Conservation (phyloP, 1,284 basidiomycete species). For the Boletus semigastroideus region DNA sequence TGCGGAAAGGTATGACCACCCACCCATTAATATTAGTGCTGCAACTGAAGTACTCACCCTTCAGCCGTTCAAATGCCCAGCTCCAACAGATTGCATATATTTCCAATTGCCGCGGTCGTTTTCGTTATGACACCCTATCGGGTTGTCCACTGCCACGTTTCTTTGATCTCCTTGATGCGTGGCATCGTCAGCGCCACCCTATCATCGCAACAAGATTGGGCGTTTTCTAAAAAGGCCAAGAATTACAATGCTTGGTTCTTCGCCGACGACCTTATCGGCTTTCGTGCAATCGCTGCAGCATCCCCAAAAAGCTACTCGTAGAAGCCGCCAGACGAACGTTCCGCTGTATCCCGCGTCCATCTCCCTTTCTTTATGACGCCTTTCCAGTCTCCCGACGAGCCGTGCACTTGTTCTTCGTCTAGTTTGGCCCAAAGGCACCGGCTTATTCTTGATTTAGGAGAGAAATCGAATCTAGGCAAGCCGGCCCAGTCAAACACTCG, state of each 20-base stretch:
- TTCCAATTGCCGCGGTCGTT: no score
- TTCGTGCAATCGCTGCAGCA: not conserved
- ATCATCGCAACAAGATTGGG: not conserved
- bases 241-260: conserved; percentile 1
- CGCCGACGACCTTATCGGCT: not conserved
- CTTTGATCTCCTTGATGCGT: not conserved
- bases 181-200: not conserved
- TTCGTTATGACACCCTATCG: not conserved
- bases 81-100: no score
- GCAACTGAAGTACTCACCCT: no score
- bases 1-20: conserved; percentile 3
- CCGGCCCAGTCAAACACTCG: no score
- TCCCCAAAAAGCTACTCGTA: not conserved
- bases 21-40: no score
- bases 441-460: no score
- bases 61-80: no score
- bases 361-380: not conserved
- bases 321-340: not conserved
- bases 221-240: not conserved
- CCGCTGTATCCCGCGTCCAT: no score
- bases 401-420: conserved; percentile 3
- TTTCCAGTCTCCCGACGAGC: not conserved
- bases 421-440: no score
- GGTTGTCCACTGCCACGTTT: not conserved
- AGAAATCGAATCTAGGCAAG: no score